Evolutionary conservation across 495 filamentous ascomycete species (phyloP).

Genomic region (Bombardia bombarda): DNA sequence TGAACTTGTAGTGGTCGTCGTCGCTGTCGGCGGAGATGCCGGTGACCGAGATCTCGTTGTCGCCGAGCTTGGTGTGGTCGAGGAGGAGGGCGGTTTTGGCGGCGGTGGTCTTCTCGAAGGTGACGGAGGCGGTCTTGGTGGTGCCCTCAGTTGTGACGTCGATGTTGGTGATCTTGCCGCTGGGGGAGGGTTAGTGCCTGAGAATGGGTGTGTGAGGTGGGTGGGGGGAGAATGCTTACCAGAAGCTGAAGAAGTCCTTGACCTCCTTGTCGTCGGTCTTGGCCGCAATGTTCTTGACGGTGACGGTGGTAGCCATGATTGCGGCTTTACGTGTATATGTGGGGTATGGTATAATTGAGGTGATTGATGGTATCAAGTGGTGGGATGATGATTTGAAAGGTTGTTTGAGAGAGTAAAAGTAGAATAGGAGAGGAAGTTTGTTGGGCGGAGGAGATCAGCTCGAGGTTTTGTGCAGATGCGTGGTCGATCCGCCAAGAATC

Average conservation of each 20-base stretch:
- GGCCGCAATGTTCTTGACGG: constrained; percentile 73
- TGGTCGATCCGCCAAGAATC: not conserved
- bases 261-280: constrained; percentile 83
- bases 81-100: constrained; percentile 94
- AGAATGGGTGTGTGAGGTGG: not conserved
- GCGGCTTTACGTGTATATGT: constrained; percentile 1
- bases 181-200: constrained; percentile 30
- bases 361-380: not conserved
- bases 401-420: not conserved
- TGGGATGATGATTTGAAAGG: not conserved
- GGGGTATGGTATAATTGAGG: not conserved
- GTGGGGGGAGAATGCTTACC: constrained; percentile 46
- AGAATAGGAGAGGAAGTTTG: not conserved
- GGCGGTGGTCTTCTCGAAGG: constrained; percentile 91
- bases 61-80: constrained; percentile 87
- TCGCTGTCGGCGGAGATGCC: constrained; percentile 28
- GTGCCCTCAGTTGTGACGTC: constrained; percentile 63
- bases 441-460: not conserved
- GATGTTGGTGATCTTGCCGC: constrained; percentile 83
- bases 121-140: constrained; percentile 76
- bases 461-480: not conserved
- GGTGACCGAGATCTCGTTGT: constrained; percentile 69
- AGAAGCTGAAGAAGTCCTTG: constrained; percentile 97
- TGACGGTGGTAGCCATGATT: constrained; percentile 29
- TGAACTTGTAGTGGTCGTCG: constrained; percentile 47